Conservation (phyloP, 257 asterid genomes). For the Lycium ferocissimum region DNA sequence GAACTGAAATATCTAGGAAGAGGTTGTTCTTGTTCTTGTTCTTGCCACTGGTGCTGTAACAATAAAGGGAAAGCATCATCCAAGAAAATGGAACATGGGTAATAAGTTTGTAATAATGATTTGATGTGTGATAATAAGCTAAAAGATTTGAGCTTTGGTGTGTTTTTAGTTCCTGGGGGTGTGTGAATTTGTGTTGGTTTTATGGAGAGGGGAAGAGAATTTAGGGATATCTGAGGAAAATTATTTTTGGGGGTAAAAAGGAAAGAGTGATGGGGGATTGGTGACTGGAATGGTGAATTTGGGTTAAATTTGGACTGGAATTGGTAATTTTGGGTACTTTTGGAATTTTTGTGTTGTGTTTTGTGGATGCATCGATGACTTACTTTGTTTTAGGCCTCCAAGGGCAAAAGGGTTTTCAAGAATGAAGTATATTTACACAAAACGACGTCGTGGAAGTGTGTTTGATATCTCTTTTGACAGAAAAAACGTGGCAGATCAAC, state of each 20-base stretch:
- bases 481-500: neutral
- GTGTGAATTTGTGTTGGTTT: conserved; percentile 21
- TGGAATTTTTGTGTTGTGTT: neutral
- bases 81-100: conserved; percentile 27
- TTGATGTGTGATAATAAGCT: neutral
- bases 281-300: conserved; percentile 11
- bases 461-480: neutral
- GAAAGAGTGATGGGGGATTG: neutral
- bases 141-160: conserved; percentile 20
- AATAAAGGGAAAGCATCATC: conserved; percentile 21
- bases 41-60: neutral
- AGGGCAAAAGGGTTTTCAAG: conserved; percentile 15
- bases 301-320: conserved; percentile 16
- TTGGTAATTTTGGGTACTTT: conserved; percentile 3
- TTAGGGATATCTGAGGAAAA: conserved; percentile 18
- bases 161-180: neutral
- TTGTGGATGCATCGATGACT: neutral
- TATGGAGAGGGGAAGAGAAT: neutral
- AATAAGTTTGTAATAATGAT: conserved; percentile 17
- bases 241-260: neutral
- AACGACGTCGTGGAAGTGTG: neutral
- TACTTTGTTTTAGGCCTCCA: neutral
- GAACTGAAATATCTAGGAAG: neutral
- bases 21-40: neutral
- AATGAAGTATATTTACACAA: neutral